Evolutionary conservation across 2,329 filamentous ascomycete genomes (phyloP), one percentile per base, ranked within the genome.

Genomic region (Stemphylium vesicarium): DNA sequence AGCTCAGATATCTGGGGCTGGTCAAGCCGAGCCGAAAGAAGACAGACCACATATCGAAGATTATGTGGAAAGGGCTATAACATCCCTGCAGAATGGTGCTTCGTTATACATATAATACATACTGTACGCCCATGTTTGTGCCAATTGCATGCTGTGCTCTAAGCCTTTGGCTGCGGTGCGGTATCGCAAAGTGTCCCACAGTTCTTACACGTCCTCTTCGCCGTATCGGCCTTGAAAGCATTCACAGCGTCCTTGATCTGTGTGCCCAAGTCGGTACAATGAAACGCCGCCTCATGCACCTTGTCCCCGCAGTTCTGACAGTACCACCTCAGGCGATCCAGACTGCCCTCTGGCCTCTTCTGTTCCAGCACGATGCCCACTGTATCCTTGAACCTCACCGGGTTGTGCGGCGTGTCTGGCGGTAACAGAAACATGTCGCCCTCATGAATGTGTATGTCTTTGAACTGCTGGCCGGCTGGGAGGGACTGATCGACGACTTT

Each of bases 331-430:
- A 98, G 84, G 51, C 84, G 83, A 80, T 98, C 94, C 53, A 93
- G 62, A 24, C 85, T 87, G 4, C 77, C 85, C 35, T 82, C 78
- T 0, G 91, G 90, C 10, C 95, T 82, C 36, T 85, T 85, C 81
- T 96, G 91, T 81, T 98, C 94, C 54, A 98, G 81, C 31, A 98
- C 94, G 44, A 98, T 82, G 29, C 94, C 94, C n/a, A 98, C 92
- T 0, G 94, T 97, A 78, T 96, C 82, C 70, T 89, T 90, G 78
- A 97, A 98, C 54, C 94, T 87, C 31, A 98, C 91, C 0, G 95
- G 94, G 76, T 96, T 97, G 79, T 98, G 94, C 22, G 94, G 94
- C n/a, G 90, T 95, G 77, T 96, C 93, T n/a, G 88, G 85, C 0
- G 94, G 94, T 1, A 99, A 84, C 4, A 98, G 82, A 77, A 96